Conservation (phyloP, 2,329 filamentous ascomycete species). For the Nemania diffusa region DNA sequence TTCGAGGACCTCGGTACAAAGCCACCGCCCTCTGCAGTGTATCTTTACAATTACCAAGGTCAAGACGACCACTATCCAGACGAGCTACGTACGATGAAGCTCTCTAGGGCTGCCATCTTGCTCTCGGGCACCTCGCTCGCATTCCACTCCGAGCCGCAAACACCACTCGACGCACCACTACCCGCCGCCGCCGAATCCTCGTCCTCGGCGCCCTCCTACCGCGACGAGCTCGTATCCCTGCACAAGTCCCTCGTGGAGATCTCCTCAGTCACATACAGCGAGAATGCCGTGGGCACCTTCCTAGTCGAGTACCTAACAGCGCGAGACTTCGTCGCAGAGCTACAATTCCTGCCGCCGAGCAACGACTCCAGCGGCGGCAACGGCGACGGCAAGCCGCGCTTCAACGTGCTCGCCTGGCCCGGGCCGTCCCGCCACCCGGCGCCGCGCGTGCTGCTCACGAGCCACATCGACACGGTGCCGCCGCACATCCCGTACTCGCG, state of each 20-base stretch:
- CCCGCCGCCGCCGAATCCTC: not conserved
- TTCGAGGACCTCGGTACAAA: too few species aligned
- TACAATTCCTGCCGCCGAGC: constrained; percentile 54
- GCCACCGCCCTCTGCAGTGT: too few species aligned
- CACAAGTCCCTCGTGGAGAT: constrained; percentile 81
- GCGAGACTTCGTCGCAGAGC: constrained; percentile 56
- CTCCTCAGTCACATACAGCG: constrained; percentile 76
- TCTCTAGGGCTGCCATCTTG: constrained; percentile 17
- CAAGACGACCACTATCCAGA: not conserved
- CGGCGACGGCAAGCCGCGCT: constrained; percentile 56
- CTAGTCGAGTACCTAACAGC: constrained; percentile 72
- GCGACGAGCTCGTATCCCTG: constrained; percentile 70
- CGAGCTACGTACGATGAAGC: constrained; percentile 28
- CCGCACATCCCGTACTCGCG: constrained; percentile 77
- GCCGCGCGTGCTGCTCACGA: constrained; percentile 74
- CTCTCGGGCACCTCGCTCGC: constrained; percentile 18
- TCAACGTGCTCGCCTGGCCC: constrained; percentile 80
- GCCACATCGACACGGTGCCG: constrained; percentile 84
- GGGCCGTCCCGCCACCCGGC: constrained; percentile 58
- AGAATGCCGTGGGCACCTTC: constrained; percentile 74
- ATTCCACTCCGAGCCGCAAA: not conserved
- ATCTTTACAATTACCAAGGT: not conserved
- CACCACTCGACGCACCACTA: not conserved
- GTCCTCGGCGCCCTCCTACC: constrained; percentile 51
- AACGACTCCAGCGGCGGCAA: constrained; percentile 47